Evolutionary conservation across 2,329 filamentous ascomycete genomes (phyloP).

Genomic region (Lecanosticta acicola): DNA sequence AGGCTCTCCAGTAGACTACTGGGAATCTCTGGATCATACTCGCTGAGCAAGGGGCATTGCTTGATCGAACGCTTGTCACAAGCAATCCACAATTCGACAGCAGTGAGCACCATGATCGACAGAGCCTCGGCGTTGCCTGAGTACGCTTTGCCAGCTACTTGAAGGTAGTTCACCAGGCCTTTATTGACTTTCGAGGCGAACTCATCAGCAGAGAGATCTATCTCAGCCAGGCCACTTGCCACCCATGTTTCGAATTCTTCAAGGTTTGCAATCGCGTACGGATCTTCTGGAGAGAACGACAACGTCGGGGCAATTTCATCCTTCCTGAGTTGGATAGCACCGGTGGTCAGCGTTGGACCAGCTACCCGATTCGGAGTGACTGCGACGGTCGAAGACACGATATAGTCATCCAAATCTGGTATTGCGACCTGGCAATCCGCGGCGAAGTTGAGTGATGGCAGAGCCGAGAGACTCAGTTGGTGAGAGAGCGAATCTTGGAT

Average conservation of each 20-base stretch:
- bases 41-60: slow-evolving; percentile 44
- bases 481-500: not conserved
- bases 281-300: not conserved
- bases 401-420: slow-evolving; percentile 17
- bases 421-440: slow-evolving; percentile 11
- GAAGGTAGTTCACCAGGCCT: slow-evolving; percentile 18
- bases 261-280: slow-evolving; percentile 13
- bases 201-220: not conserved
- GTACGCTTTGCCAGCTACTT: slow-evolving; percentile 33
- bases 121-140: slow-evolving; percentile 44
- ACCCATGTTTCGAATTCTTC: slow-evolving; percentile 18
- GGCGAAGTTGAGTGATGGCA: slow-evolving; percentile 11
- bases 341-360: not conserved
- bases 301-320: slow-evolving; percentile 10
- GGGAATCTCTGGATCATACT: slow-evolving; percentile 51
- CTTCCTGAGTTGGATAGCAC: not conserved
- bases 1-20: slow-evolving; percentile 51
- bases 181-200: not conserved
- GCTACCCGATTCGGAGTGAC: not conserved
- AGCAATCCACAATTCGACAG: slow-evolving; percentile 54
- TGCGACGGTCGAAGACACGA: slow-evolving; percentile 2
- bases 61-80: slow-evolving; percentile 48
- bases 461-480: not conserved
- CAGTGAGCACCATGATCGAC: slow-evolving; percentile 48
- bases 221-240: slow-evolving; percentile 1